Evolutionary conservation across 805 yeast genomes (phyloP).

Genomic region (Jamesozyma piceae): DNA sequence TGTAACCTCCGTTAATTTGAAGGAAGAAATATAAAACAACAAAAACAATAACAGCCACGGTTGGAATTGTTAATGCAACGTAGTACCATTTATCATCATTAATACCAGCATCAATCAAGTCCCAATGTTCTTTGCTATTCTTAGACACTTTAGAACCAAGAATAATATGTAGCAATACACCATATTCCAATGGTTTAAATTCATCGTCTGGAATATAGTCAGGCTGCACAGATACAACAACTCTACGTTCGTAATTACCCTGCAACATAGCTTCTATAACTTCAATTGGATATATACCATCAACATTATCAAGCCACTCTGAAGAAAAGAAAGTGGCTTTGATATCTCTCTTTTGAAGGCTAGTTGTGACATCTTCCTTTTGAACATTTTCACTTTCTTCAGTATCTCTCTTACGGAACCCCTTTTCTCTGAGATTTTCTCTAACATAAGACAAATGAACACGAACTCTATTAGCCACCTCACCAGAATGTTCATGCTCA

Average conservation of each 20-base stretch:
- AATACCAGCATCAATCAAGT: slow-evolving; percentile 37
- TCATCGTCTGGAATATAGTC: slow-evolving; percentile 56
- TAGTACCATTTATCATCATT: slow-evolving; percentile 45
- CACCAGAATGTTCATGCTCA: slow-evolving; percentile 25
- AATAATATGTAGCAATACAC: slow-evolving; percentile 39
- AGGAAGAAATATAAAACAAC: slow-evolving; percentile 59
- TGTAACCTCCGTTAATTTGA: slow-evolving; percentile 43
- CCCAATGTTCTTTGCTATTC: slow-evolving; percentile 36
- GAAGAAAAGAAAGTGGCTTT: slow-evolving; percentile 49
- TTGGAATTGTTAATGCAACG: slow-evolving; percentile 59
- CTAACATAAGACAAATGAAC: slow-evolving; percentile 58
- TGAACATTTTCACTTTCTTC: too few species aligned
- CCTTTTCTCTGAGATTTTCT: slow-evolving; percentile 47
- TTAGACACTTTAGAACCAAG: slow-evolving; percentile 36
- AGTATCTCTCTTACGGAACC: slow-evolving; percentile 41
- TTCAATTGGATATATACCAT: slow-evolving; percentile 58
- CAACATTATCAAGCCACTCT: slow-evolving; percentile 58
- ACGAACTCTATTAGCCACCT: slow-evolving; percentile 50
- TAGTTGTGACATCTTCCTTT: too few species aligned
- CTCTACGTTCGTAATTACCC: slow-evolving; percentile 43
- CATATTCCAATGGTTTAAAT: slow-evolving; percentile 44
- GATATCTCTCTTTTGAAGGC: slow-evolving; percentile 41
- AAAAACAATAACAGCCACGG: slow-evolving; percentile 50
- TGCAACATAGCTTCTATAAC: slow-evolving; percentile 57
- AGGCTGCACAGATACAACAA: slow-evolving; percentile 67